Percentiles rank a stretch among this genome's conserved stretches.
Evolutionary conservation across 768 basidiomycete species (phyloP).

Genomic region (Tricholoma sp.): DNA sequence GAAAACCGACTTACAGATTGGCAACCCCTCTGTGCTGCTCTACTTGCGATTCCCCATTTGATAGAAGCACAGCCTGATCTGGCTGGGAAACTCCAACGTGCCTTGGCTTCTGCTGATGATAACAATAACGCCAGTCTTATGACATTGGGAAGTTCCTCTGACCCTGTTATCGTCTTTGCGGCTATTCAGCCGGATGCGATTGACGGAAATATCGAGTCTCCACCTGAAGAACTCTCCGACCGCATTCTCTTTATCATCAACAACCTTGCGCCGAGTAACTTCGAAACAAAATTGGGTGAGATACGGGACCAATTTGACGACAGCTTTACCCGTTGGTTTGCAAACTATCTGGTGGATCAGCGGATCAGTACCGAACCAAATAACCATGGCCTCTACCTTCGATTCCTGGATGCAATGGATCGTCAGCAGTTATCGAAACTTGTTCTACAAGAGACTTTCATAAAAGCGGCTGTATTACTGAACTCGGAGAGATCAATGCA

Average conservation of each 20-base stretch:
- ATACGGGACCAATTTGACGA: conserved; percentile 84
- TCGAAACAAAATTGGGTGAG: conserved; percentile 80
- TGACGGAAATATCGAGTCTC: conserved; percentile 57
- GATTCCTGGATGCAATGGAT: conserved; percentile 84
- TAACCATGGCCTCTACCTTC: conserved; percentile 92
- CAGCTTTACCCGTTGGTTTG: conserved; percentile 89
- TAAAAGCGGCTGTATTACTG: conserved; percentile 79
- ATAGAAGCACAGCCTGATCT: conserved; percentile 83
- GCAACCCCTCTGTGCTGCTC: conserved; percentile 85
- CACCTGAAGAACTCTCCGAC: conserved; percentile 86
- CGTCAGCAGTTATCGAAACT: conserved; percentile 61
- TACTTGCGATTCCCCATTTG: conserved; percentile 83
- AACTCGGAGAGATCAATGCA: conserved; percentile 90
- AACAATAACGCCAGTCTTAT: conserved; percentile 35
- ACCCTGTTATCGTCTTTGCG: conserved; percentile 59
- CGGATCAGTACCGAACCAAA: conserved; percentile 95
- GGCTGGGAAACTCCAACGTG: conserved; percentile 62
- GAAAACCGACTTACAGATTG: conserved; percentile 86
- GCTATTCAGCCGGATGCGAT: conserved; percentile 71
- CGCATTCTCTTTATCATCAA: conserved; percentile 97
- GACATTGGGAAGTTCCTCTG: conserved; percentile 26
- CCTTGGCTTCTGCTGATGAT: conserved; percentile 51
- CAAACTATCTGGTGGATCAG: conserved; percentile 95
- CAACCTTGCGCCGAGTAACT: conserved; percentile 92
- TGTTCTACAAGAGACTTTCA: conserved; percentile 90